Base-by-base conservation (phyloP, 352 stramenopile genomes). In the Peronosclerospora sorghi region DNA sequence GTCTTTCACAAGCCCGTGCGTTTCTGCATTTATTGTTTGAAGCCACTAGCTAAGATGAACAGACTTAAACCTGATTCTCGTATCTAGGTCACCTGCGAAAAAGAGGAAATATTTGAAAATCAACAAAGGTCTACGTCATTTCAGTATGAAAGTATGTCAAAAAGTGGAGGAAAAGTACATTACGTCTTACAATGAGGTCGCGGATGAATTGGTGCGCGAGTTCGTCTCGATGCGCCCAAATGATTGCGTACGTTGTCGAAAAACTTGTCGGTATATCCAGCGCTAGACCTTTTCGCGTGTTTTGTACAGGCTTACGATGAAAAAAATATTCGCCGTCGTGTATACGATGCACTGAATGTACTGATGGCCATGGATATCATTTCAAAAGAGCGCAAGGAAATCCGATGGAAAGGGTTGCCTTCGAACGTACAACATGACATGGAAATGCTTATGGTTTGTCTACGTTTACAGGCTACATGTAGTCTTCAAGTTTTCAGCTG, bases 351-450 rank as follows among this genome's bases (percentile, higher is more conserved):
- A 21, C 63, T 98, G 10, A 98, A 98, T 57, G 95, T 98, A 12
- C 64, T 98, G 18, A 97, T 97, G 88, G 95, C 95, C 9, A 97
- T 98, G 88, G 93, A 98, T 36, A 98, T 98, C 41, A 98, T 98
- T 42, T 89, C 77, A 20, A 98, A 98, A 62, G 91, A 98, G 45
- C 94, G 95, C 17, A 96, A 96, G 51, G 79, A 95, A 43, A 96
- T 90, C 51, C 66, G 68, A 28, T 95, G 75, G 78, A 90, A 77
- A 56, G 83, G 73, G 5, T 62, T 92, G 26, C 76, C 74, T 13
- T 80, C 71, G 27, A 89, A 83, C 60, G 48, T 85, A 19, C 68
- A 92, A 41, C 73, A 95, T 32, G 82, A 97, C 43, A 69, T 93
- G 5, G 77, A 96, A 35, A 73, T 84, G 56, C 64, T 96, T 26